Percentiles rank a stretch among this genome's conserved stretches.
These are phyloP conservation scores for Gossypium rotundifolium DNA, from an alignment of 345 rosid genomes.

Conservation along the genomic window DNA sequence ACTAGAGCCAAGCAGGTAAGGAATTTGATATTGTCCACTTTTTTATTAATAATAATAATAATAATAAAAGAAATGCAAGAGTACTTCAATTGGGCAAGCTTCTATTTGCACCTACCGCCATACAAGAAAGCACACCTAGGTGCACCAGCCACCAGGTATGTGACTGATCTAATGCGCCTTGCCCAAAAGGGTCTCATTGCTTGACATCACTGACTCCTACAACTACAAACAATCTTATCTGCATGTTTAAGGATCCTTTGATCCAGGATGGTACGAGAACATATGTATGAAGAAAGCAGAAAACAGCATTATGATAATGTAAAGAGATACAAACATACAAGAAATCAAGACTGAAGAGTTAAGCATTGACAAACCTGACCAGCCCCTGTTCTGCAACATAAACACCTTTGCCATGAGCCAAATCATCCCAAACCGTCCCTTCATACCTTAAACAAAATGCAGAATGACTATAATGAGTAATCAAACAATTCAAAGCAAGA, in stretches of 20 bases:
- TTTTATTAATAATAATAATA: background rate
- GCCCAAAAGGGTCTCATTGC: background rate
- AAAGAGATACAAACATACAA: conserved; percentile 9
- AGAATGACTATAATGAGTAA: conserved; percentile 10
- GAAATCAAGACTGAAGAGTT: background rate
- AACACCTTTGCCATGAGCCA: conserved; percentile 97
- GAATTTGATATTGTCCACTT: background rate
- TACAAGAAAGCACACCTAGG: background rate
- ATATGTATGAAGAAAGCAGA: background rate
- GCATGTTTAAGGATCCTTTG: background rate
- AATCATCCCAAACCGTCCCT: conserved; percentile 95
- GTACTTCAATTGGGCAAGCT: background rate
- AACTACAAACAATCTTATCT: background rate
- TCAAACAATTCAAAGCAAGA: background rate
- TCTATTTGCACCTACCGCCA: background rate
- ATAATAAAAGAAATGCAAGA: background rate
- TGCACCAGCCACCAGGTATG: background rate
- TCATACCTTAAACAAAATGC: conserved; percentile 52
- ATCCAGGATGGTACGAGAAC: background rate
- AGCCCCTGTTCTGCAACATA: conserved; percentile 72
- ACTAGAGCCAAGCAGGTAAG: background rate
- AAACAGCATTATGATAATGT: background rate
- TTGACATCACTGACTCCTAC: background rate
- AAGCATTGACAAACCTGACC: conserved; percentile 49
- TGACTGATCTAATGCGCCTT: background rate